Conservation (phyloP, 2,329 filamentous ascomycete species). For the Coniochaeta hoffmannii region DNA sequence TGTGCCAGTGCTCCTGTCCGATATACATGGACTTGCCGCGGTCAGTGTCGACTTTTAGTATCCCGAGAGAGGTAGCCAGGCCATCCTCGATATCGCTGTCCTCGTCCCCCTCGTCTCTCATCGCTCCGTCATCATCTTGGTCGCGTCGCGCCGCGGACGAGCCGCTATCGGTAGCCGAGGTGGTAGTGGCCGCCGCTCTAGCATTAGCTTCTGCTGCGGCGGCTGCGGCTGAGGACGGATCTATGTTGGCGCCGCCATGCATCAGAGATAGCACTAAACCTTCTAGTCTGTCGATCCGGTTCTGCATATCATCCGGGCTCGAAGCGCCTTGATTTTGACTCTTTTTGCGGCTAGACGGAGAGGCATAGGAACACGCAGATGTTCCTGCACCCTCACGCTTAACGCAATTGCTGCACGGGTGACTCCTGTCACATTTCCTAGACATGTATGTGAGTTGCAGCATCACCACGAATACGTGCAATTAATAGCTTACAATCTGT, state of each 20-base stretch:
- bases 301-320: conserved; percentile 93
- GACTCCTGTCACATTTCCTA: conserved; percentile 84
- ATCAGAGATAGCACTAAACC: conserved; percentile 87
- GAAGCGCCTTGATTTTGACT: conserved; percentile 53
- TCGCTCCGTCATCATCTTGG: conserved; percentile 46
- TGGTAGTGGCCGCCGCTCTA: conserved; percentile 13
- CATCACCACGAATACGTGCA: neutral
- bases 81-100: conserved; percentile 65
- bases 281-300: conserved; percentile 91
- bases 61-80: conserved; percentile 65
- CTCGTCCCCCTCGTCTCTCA: conserved; percentile 46
- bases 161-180: conserved; percentile 24
- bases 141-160: conserved; percentile 37
- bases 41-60: conserved; percentile 72
- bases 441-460: conserved; percentile 16
- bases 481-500: conserved; percentile 20
- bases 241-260: conserved; percentile 65
- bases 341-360: conserved; percentile 65
- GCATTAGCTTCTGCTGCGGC: conserved; percentile 19
- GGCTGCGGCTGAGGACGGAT: conserved; percentile 28
- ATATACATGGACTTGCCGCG: conserved; percentile 75
- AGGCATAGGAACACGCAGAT: conserved; percentile 76
- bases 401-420: conserved; percentile 90
- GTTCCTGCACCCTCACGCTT: conserved; percentile 82
- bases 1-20: conserved; percentile 78